Evolutionary conservation across 805 yeast species (phyloP), one percentile per base, ranked within the genome.

Genomic region (Saturnispora halmiae): DNA sequence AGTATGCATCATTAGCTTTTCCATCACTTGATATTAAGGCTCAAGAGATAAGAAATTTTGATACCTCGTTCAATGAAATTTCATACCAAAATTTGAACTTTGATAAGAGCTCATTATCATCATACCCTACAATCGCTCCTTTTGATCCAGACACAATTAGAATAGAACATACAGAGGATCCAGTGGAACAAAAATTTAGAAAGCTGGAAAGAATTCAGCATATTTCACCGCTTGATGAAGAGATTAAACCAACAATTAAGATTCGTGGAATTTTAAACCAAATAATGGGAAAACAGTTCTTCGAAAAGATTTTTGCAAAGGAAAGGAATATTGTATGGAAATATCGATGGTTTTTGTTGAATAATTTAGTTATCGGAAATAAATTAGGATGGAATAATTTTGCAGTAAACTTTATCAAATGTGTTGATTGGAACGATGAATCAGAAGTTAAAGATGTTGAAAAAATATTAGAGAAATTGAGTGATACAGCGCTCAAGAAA

Each of bases 251-350:
- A 1, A 82, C 90, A 15, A 81, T 95, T 3, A 82, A 78, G 51
- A 69, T 80, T 27, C 68, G 96, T 50, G 86, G 80, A 46, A 82
- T 83, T 48, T 68, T 90, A 40, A 69, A 74, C 43, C 68, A 65
- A 34, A 84, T 88, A 4, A 65, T 90, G 39, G 66, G 67, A 19
- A 84, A 79, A 53, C 88, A 96, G 3, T 87, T 95, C 4, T 90
- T 85, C 33, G 83, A 83, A 40, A 82, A 78, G 49, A 65, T 92
- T 35, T 72, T 80, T 5, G 88, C 82, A 38, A 78, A 80, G 54
- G 96, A 90, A 50, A 85, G 82, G 63, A 85, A 86, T 48, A 61
- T 86, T 53, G 70, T 90, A 8, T 90, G 97, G 96, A 84, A 82
- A 58, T 90, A 82, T 60, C 64, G 97, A 40, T 92, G 83, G 61